These are phyloP conservation scores for Suhomyces atakaporum DNA, from an alignment of 1,139 yeast species.

Conservation along the genomic window DNA sequence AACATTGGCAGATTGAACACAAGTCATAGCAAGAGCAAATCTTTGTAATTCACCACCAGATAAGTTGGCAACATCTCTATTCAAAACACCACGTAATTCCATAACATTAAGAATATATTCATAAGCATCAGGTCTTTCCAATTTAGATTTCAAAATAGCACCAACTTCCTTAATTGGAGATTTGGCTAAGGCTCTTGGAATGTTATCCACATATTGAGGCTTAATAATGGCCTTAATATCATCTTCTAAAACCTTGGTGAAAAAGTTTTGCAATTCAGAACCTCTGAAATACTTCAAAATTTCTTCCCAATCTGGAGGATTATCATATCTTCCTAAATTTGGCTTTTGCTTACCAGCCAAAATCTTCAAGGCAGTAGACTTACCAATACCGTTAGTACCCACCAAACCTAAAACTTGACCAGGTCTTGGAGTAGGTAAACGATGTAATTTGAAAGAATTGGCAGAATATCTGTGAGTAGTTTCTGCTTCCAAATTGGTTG, in stretches of 20 bases:
- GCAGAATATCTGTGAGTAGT: slow-evolving; percentile 98
- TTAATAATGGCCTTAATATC: slow-evolving; percentile 91
- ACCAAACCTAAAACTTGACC: slow-evolving; percentile 97
- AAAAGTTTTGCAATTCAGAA: slow-evolving; percentile 92
- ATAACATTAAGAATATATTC: slow-evolving; percentile 66
- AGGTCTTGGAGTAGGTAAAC: slow-evolving; percentile 98
- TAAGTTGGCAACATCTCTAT: slow-evolving; percentile 83
- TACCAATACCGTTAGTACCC: slow-evolving; percentile 99
- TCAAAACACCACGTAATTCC: slow-evolving; percentile 72
- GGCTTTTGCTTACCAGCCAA: slow-evolving; percentile 99
- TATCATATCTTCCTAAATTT: slow-evolving; percentile 87
- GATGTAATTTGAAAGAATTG: slow-evolving; percentile 92
- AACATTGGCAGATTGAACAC: slow-evolving; percentile 92
- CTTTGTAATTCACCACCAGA: slow-evolving; percentile 99
- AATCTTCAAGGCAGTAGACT: slow-evolving; percentile 95
- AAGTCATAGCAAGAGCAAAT: slow-evolving; percentile 96
- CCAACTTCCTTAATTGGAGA: slow-evolving; percentile 89
- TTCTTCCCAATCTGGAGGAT: slow-evolving; percentile 98
- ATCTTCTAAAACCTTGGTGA: slow-evolving; percentile 91
- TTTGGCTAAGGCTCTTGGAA: slow-evolving; percentile 88
- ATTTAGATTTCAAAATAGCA: slow-evolving; percentile 72
- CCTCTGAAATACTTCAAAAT: slow-evolving; percentile 91
- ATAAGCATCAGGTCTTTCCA: slow-evolving; percentile 62
- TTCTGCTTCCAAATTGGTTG: slow-evolving; percentile 88
- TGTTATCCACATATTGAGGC: slow-evolving; percentile 97